Evolutionary conservation across 2,329 filamentous ascomycete species (phyloP).

Genomic region (Colletotrichum sp.): DNA sequence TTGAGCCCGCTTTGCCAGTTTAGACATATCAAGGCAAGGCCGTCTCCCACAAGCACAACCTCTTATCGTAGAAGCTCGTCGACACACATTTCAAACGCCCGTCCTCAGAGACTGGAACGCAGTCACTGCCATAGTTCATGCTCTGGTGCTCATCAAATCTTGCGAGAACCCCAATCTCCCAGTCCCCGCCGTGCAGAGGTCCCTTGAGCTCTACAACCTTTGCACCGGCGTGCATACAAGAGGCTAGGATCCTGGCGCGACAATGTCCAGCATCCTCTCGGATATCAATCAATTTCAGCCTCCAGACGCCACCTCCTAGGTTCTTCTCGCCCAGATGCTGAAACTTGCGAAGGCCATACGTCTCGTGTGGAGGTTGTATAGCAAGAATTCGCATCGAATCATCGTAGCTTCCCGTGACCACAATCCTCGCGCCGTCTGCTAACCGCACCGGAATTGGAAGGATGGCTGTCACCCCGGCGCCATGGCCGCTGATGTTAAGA

Average conservation of each 20-base stretch:
- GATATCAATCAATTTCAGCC: constrained; percentile 67
- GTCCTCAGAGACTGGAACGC: constrained; percentile 45
- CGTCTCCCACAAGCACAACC: constrained; percentile 69
- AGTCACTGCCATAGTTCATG: constrained; percentile 93
- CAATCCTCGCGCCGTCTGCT: constrained; percentile 53
- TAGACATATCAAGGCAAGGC: neutral
- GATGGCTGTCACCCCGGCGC: constrained; percentile 88
- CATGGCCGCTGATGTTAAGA: constrained; percentile 51
- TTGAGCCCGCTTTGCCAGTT: neutral
- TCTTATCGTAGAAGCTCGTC: constrained; percentile 78
- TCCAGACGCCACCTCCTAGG: constrained; percentile 86
- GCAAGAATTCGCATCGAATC: constrained; percentile 76
- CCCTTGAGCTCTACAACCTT: constrained; percentile 61
- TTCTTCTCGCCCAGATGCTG: constrained; percentile 66
- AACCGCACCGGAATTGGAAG: constrained; percentile 63
- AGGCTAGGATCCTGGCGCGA: constrained; percentile 68
- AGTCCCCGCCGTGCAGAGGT: constrained; percentile 42
- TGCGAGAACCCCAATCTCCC: constrained; percentile 68
- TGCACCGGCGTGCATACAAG: constrained; percentile 91
- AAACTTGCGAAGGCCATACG: constrained; percentile 45
- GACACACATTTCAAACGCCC: constrained; percentile 58
- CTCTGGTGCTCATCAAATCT: constrained; percentile 86
- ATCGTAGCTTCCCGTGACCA: constrained; percentile 92
- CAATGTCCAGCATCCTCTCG: constrained; percentile 25
- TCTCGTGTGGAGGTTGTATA: constrained; percentile 44